Conservation (phyloP, 192 early-diverging fungal genomes). For the Neocallimastix lanati region DNA sequence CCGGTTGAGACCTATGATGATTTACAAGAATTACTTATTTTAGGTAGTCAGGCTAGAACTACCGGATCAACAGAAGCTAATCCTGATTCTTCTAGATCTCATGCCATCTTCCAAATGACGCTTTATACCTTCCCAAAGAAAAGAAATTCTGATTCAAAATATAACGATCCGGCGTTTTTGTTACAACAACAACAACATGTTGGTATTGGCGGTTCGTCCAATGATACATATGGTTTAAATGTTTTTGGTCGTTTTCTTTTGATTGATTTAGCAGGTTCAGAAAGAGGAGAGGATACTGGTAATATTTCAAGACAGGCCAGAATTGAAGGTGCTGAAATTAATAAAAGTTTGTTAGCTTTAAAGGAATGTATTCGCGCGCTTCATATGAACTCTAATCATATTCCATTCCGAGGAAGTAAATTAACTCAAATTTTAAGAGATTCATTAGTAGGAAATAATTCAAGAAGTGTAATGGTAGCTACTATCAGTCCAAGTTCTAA, state of each 20-base stretch:
- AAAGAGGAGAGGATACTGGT: conserved; percentile 9
- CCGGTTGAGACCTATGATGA: conserved; percentile 8
- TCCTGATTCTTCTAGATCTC: conserved; percentile 11
- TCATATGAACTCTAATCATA: conserved; percentile 9
- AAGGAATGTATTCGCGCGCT: conserved; percentile 22
- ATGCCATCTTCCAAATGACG: conserved; percentile 18
- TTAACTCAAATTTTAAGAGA: conserved; percentile 23
- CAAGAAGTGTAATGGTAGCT: conserved; percentile 19
- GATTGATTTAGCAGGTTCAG: conserved; percentile 24
- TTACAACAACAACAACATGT: not conserved
- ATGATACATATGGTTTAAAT: not conserved
- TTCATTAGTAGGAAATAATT: conserved; percentile 9
- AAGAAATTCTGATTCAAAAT: not conserved
- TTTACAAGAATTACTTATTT: conserved; percentile 3
- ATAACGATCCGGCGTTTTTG: not conserved
- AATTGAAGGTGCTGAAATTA: conserved; percentile 19
- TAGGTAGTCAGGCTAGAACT: conserved; percentile 10
- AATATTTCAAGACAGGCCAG: conserved; percentile 5
- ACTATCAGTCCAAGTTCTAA: conserved; percentile 14
- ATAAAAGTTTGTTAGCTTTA: conserved; percentile 17
- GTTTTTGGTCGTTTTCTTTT: conserved; percentile 7
- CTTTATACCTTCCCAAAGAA: not conserved
- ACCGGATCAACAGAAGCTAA: conserved; percentile 21
- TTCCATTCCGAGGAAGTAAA: conserved; percentile 20
- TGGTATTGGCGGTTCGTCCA: not conserved